phyloP scores from a whole-genome alignment of 1,284 basidiomycete species.

The Phellopilus nigrolimitatus region DNA sequence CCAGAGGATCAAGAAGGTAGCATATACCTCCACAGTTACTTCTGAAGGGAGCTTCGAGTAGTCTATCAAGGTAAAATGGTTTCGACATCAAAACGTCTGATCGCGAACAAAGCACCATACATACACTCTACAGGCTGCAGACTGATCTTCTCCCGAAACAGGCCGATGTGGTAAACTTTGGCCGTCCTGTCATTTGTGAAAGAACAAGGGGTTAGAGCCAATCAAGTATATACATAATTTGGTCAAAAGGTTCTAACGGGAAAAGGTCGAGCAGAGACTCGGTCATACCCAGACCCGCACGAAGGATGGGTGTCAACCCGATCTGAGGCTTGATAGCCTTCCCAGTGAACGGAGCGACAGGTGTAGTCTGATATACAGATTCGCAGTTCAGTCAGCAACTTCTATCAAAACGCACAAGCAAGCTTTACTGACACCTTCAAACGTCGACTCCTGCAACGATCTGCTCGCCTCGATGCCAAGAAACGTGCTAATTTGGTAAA shows the following conservation, averaged over 20 bases:
- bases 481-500: slow-evolving; percentile 67
- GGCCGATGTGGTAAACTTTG: slow-evolving; percentile 85
- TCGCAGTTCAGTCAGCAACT: background rate
- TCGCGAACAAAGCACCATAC: slow-evolving; percentile 24
- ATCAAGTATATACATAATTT: background rate
- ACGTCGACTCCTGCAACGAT: slow-evolving; percentile 52
- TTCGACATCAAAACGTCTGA: background rate
- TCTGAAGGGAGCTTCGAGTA: slow-evolving; percentile 86
- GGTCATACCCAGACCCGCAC: slow-evolving; percentile 93
- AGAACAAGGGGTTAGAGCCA: slow-evolving; percentile 19
- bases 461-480: slow-evolving; percentile 74
- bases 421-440: slow-evolving; percentile 53
- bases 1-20: slow-evolving; percentile 84
- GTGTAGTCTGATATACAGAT: slow-evolving; percentile 47
- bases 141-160: slow-evolving; percentile 86
- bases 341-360: slow-evolving; percentile 64
- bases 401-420: background rate
- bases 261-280: slow-evolving; percentile 80
- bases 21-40: slow-evolving; percentile 78
- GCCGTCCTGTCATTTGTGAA: slow-evolving; percentile 50
- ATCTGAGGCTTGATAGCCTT: slow-evolving; percentile 66
- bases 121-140: slow-evolving; percentile 91
- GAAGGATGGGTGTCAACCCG: slow-evolving; percentile 85
- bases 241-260: slow-evolving; percentile 46
- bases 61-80: slow-evolving; percentile 42